phyloP scores from a whole-genome alignment of 2,329 filamentous ascomycete species.

The Talaromyces marneffei region DNA sequence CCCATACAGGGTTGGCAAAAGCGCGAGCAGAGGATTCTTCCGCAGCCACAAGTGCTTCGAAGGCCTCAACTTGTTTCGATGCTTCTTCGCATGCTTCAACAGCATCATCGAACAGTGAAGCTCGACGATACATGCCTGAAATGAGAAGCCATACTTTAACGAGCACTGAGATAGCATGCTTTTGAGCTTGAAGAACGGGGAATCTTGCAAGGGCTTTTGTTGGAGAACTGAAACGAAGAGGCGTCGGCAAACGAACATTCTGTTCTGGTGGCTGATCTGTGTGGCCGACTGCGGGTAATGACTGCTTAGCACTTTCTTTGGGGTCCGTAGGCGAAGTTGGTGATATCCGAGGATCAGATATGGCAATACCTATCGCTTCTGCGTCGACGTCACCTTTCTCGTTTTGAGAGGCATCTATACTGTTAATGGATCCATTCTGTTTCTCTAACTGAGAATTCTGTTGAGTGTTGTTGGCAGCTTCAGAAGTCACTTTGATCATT shows the following conservation, averaged over 20 bases:
- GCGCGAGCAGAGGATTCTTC: conserved; percentile 59
- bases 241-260: conserved; percentile 34
- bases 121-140: conserved; percentile 77
- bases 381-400: conserved; percentile 9
- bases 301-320: conserved; percentile 27
- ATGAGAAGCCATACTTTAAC: conserved; percentile 86
- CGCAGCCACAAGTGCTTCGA: conserved; percentile 62
- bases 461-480: conserved; percentile 24
- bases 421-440: conserved; percentile 1
- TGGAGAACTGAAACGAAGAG: conserved; percentile 35
- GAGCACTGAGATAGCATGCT: conserved; percentile 55
- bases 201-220: conserved; percentile 45
- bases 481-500: conserved; percentile 70
- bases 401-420: background rate
- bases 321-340: conserved; percentile 17
- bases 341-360: conserved; percentile 20
- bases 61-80: conserved; percentile 62
- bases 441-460: conserved; percentile 21
- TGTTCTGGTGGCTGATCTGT: conserved; percentile 40
- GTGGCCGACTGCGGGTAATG: conserved; percentile 32
- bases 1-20: conserved; percentile 66
- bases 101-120: conserved; percentile 72
- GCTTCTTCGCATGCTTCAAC: conserved; percentile 77
- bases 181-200: conserved; percentile 46
- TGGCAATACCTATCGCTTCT: conserved; percentile 24